Evolutionary conservation across 106 monocot species (phyloP).

Genomic region (Xerophyta viscosa): DNA sequence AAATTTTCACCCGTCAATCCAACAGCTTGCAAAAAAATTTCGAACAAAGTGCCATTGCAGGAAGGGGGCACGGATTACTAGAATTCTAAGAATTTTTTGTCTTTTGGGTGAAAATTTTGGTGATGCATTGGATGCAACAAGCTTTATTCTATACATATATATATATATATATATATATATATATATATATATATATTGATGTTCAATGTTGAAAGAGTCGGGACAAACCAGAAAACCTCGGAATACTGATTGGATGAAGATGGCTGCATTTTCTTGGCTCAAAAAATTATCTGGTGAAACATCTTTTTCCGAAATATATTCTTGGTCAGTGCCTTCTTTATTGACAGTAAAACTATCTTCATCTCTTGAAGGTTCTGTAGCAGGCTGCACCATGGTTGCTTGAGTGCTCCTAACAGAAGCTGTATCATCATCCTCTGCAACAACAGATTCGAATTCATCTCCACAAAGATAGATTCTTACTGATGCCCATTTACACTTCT

Average conservation of each 20-base stretch:
- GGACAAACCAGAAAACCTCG: conserved; percentile 48
- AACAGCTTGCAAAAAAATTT: too few species aligned
- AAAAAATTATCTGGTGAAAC: not conserved
- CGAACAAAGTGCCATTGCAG: too few species aligned
- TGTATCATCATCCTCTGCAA: conserved; percentile 27
- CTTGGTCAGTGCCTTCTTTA: conserved; percentile 7
- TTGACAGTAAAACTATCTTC: conserved; percentile 6
- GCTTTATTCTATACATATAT: too few species aligned
- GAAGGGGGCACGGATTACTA: too few species aligned
- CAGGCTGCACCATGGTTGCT: conserved; percentile 18
- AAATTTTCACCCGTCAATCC: too few species aligned
- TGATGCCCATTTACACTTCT: conserved; percentile 40
- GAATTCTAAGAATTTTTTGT: too few species aligned
- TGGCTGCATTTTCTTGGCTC: conserved; percentile 40
- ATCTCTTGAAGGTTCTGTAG: conserved; percentile 13
- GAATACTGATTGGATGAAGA: conserved; percentile 58
- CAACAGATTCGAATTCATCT: conserved; percentile 38
- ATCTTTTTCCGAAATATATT: conserved; percentile 2
- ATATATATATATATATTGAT: too few species aligned
- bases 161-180: too few species aligned
- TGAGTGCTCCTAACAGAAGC: conserved; percentile 22
- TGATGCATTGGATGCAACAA: too few species aligned
- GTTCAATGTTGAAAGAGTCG: too few species aligned
- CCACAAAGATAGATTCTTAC: conserved; percentile 44
- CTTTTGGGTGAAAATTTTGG: too few species aligned